These are phyloP conservation scores for Cystoisospora suis DNA, from an alignment of 169 alveolate species.

Conservation along the genomic window DNA sequence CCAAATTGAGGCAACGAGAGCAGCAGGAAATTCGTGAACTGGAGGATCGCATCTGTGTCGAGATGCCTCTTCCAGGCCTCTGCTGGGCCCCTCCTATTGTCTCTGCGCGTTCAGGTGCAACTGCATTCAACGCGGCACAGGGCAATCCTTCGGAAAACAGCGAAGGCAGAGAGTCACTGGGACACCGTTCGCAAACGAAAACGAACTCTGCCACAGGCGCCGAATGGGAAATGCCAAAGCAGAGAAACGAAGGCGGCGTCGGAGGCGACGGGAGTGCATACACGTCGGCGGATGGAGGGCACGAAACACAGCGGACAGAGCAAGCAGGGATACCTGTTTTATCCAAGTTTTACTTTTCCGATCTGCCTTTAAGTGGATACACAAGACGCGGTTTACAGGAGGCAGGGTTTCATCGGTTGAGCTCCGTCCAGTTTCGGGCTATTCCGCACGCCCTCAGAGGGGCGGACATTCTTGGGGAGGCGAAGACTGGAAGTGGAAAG, in stretches of 20 bases:
- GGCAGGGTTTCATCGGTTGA: conserved; percentile 84
- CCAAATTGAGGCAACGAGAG: conserved; percentile 55
- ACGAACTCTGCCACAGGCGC: too few species aligned
- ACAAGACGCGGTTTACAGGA: conserved; percentile 82
- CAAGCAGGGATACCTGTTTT: neutral
- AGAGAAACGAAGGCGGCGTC: too few species aligned
- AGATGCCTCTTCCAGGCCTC: conserved; percentile 61
- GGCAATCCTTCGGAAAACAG: neutral
- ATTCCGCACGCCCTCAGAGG: conserved; percentile 91
- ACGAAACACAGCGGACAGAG: conserved; percentile 13
- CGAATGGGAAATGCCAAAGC: too few species aligned
- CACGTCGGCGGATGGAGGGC: neutral
- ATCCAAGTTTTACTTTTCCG: conserved; percentile 77
- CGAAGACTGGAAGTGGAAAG: conserved; percentile 94
- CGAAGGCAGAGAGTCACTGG: neutral
- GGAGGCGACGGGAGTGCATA: neutral
- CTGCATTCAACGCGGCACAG: too few species aligned
- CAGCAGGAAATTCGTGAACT: conserved; percentile 52
- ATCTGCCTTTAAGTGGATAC: conserved; percentile 85
- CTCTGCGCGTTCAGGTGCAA: too few species aligned
- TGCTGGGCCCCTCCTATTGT: conserved; percentile 33
- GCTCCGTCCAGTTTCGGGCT: conserved; percentile 87
- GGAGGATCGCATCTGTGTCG: conserved; percentile 48
- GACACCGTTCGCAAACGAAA: too few species aligned
- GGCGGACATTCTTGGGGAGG: conserved; percentile 78